Evolutionary conservation across 192 early-diverging fungal genomes (phyloP).

Genomic region (Entomortierella beljakovae): DNA sequence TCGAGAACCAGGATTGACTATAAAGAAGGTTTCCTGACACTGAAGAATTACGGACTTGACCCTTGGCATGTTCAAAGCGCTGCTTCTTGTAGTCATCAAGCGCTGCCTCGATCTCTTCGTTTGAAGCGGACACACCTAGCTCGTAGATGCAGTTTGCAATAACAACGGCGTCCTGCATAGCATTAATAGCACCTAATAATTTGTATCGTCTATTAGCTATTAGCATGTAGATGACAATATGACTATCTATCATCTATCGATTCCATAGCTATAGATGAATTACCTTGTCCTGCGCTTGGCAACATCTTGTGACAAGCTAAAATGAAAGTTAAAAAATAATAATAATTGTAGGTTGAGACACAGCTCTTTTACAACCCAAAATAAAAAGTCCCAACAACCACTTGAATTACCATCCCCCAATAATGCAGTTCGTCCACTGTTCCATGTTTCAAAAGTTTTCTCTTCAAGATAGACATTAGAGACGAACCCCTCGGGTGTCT

Average conservation of each 20-base stretch:
- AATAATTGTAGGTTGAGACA: not conserved
- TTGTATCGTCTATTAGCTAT: constrained; percentile 6
- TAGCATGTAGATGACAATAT: not conserved
- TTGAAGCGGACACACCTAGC: not conserved
- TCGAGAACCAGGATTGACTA: constrained; percentile 6
- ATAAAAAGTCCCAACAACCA: not conserved
- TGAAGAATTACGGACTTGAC: constrained; percentile 9
- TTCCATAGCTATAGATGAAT: not conserved
- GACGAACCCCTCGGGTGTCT: constrained; percentile 8
- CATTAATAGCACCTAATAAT: constrained; percentile 23
- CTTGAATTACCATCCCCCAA: constrained; percentile 12
- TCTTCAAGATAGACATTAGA: constrained; percentile 14
- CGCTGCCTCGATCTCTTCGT: not conserved
- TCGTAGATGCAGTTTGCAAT: constrained; percentile 24
- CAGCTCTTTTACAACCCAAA: not conserved
- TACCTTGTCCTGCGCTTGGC: not conserved
- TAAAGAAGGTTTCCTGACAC: constrained; percentile 1
- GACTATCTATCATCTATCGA: not conserved
- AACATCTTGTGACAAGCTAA: constrained; percentile 18
- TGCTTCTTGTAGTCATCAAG: not conserved
- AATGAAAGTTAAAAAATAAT: not conserved
- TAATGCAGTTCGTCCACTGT: not conserved
- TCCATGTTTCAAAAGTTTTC: constrained; percentile 21
- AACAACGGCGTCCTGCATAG: constrained; percentile 27
- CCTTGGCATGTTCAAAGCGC: constrained; percentile 8